Base-by-base conservation (phyloP, 2,329 filamentous ascomycete genomes). In the Curvularia sp. region DNA sequence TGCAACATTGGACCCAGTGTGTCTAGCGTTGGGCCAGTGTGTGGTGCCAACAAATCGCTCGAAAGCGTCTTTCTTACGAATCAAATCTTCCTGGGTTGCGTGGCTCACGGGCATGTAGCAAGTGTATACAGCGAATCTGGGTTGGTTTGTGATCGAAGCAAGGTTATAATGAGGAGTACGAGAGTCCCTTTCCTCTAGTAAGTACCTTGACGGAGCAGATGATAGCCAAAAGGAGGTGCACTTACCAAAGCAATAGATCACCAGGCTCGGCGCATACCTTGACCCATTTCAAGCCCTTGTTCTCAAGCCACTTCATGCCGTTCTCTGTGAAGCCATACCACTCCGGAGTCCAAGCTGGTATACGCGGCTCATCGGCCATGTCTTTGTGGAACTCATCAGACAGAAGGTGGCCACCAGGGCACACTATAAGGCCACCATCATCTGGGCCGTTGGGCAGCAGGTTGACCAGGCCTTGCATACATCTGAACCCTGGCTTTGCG, bases 381-480 rank as follows among this genome's bases (percentile, higher is more conserved):
- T 54, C 66, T 20, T 61, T 55, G 54, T 68, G 65, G 59, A 75
- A 78, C 53, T 77, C 70, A 20, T 76, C 70, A 15, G 66, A 72
- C 0, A 75, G 54, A 8, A 64, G 49, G 38, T 78, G 75, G 7
- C 58, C 68, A 10, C 75, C 73, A 33, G 71, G 72, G 55, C 69
- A 74, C 9, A 75, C 76, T 43, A 77, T 75, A 60, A 79, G 65
- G 63, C 74, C 68, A n/a, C 76, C 77, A 55, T 79, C 76, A 10
- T 77, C 63, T 2, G 74, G 74, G 0, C 77, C 76, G 20, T 74
- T 75, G 4, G 71, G 74, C 4, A 73, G 55, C 5, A 81, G 62
- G 65, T 85, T 84, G 1, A 84, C 80, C 0, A 85, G 74, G 4
- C 83, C 83, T 58, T 85, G 83, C 3, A 83, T 73, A 61, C 83